These are phyloP conservation scores for Raffaelea albimanens DNA, from an alignment of 2,329 filamentous ascomycete genomes.

Conservation along the genomic window DNA sequence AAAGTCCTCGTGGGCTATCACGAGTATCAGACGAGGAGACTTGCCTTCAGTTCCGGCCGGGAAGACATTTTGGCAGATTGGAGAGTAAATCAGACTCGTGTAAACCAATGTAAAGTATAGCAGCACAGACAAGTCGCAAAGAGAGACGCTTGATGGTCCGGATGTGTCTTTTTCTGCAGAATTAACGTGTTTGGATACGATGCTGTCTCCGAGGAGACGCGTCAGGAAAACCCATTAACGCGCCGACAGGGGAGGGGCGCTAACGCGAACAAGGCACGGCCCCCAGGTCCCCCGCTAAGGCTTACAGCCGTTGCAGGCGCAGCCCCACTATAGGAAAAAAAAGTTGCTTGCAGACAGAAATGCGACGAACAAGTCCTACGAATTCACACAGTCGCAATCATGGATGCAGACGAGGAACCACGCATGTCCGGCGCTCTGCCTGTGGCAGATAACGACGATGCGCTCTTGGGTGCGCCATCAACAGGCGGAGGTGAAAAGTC, in stretches of 20 bases:
- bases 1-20: background rate
- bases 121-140: too few relatives aligned
- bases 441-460: background rate
- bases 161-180: background rate
- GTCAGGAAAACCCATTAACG: constrained; percentile 3
- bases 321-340: too few relatives aligned
- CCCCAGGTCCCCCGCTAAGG: background rate
- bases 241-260: background rate
- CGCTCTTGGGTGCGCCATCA: background rate
- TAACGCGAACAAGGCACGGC: background rate
- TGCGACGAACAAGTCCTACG: too few relatives aligned
- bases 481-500: background rate
- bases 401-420: constrained; percentile 3
- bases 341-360: too few relatives aligned
- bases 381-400: background rate
- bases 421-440: constrained; percentile 3
- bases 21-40: constrained; percentile 4
- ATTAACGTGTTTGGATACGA: background rate
- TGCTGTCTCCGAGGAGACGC: background rate
- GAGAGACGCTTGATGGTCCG: background rate
- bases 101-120: too few relatives aligned
- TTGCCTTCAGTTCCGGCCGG: constrained; percentile 61
- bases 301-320: background rate
- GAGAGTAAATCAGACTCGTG: background rate
- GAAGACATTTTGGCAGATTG: constrained; percentile 49